Base-by-base conservation (phyloP, 108 stramenopile species). In the Conticribra weissflogii region DNA sequence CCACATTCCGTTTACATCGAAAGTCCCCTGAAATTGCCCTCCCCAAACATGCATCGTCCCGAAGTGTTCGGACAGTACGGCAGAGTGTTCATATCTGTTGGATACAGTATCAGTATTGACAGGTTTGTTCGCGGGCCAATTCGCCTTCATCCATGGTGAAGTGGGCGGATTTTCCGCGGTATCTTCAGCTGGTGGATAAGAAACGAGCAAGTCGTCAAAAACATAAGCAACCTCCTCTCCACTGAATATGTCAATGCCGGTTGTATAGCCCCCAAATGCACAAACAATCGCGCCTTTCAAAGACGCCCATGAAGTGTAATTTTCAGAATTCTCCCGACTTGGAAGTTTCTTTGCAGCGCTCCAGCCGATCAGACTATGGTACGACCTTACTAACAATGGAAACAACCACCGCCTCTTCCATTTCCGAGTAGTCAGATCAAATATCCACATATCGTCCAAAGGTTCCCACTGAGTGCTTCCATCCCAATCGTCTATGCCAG, bases 311-410 rank as follows among this genome's bases (percentile, higher is more conserved):
- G 64, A 54, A n/a, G 78, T 79, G 27, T 49, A 59, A 51, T 79
- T 79, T 16, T 50, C 63, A 36, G 66, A 59, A 47, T 64, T 44
- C 8, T 54, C 53, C 57, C 65, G 53, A 0, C 65, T 65, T 45
- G 32, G 54, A 28, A 72, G 24, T 3, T 66, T 59, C 9, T 60
- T 65, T 8, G 9, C 44, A 3, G 45, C 66, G 34, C 21, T 66
- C 83, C 83, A 81, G 0, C 83, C 83, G 45, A 84, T 76, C 58
- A 84, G 45, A 27, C 47, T 77, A 36, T 84, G 83, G 48, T 84
- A 84, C 2, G 76, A 66, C 18, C 83, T 44, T 1, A 74, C 75
- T 0, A 84, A 55, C n/a, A 51, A 33, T 15, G 79, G 74, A 27
- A 60, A 70, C 49, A 81, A 22, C 52, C 55, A 68, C 12, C 83